Base-by-base conservation (phyloP, 2,329 filamentous ascomycete genomes). In the Xylariaceae sp. region DNA sequence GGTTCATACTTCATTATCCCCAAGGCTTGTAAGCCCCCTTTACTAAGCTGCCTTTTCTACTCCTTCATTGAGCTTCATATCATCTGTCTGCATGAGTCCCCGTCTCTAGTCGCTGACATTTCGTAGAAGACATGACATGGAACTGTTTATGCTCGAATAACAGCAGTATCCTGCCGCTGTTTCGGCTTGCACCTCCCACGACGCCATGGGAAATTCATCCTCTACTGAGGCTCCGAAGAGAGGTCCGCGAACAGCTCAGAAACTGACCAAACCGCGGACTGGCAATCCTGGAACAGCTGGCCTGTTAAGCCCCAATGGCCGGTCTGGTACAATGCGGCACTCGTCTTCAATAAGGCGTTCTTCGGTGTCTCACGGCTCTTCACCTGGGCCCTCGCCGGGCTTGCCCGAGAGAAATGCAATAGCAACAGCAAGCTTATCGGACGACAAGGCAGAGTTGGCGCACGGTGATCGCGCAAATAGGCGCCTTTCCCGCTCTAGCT, bases 241-340 rank as follows among this genome's bases (percentile, higher is more conserved):
- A 57, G 63, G 64, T 60, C 71, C 67, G 56, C 73, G 68, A 64
- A 54, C 71, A 51, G 70, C 77, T 67, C 77, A 81, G 60, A 82
- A 77, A 71, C 74, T 84, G 57, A 81, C 77, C 48, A 84, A 84
- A 67, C 77, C 79, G 56, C 77, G 74, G 57, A 75, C 73, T 37
- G 72, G 71, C 52, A 77, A 71, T 60, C 72, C 71, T 70, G 70
- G 71, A 50, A 71, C 75, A 71, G 70, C 75, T 71, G 73, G 74
- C 61, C 73, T 78, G 68, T 71, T 76, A 64, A 74, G 67, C 67
- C 61, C 72, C 51, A 70, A 67, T 62, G 68, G 66, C 57, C 65
- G 66, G 62, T 71, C 69, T 57, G 73, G 68, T 50, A 70, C 64
- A 59, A 57, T 65, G 18, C 63, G 62, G 37, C 71, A 65, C 52